A percentile compares a stretch with the other conserved stretches of the same genome.
phyloP scores from a whole-genome alignment of 176 grass and related monocot genomes.

The Tillandsia fasciculata region DNA sequence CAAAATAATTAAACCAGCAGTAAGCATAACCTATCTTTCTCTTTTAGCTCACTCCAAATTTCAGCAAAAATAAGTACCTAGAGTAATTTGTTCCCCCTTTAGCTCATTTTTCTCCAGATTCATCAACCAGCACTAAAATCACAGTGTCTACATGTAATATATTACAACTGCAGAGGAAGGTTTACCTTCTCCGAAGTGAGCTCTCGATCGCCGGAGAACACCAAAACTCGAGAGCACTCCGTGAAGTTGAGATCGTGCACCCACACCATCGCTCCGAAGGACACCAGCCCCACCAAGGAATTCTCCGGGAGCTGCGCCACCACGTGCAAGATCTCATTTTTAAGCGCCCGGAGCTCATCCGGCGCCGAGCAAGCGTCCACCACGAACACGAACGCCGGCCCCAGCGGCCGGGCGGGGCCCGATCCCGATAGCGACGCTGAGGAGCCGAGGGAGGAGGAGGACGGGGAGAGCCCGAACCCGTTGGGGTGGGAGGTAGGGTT shows the following conservation, averaged over 20 bases:
- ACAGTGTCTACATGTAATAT: neutral
- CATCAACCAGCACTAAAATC: neutral
- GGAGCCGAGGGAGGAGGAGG: constrained; percentile 6
- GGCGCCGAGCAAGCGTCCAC: constrained; percentile 42
- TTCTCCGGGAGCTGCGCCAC: constrained; percentile 71
- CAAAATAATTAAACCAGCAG: too few relatives aligned
- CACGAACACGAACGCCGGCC: constrained; percentile 58
- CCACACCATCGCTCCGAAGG: constrained; percentile 72
- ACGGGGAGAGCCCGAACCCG: constrained; percentile 1
- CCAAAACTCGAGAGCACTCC: constrained; percentile 53
- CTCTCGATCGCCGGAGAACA: constrained; percentile 72
- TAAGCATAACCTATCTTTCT: too few relatives aligned
- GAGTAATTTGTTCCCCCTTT: neutral
- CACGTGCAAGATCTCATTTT: constrained; percentile 66
- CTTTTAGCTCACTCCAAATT: neutral
- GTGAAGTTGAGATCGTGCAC: constrained; percentile 75
- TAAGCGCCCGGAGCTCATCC: constrained; percentile 54
- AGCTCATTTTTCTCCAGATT: neutral
- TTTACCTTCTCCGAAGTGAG: constrained; percentile 57
- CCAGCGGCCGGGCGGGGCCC: neutral
- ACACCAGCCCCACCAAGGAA: constrained; percentile 52
- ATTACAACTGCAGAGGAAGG: neutral
- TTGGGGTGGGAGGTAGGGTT: neutral
- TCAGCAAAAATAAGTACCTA: constrained; percentile 4
- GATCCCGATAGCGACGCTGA: neutral